Evolutionary conservation across 2,329 filamentous ascomycete genomes (phyloP).

Genomic region (Aplosporella prunicola): DNA sequence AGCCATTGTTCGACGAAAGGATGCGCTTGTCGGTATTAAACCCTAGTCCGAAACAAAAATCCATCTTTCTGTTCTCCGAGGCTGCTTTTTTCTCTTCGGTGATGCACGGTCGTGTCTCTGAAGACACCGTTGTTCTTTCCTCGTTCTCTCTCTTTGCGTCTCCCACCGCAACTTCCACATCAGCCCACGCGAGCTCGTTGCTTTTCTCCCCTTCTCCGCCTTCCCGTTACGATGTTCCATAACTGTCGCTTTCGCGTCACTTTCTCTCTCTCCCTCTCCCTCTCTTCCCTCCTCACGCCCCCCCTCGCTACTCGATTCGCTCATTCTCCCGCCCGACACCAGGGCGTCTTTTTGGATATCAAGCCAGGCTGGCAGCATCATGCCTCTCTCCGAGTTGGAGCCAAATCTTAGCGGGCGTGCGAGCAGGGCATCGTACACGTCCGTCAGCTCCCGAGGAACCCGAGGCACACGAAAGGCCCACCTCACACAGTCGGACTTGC

Average conservation of each 20-base stretch:
- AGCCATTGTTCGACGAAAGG: too few relatives aligned
- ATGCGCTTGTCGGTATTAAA: too few relatives aligned
- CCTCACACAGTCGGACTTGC: slow-evolving; percentile 22
- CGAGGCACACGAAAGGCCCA: slow-evolving; percentile 16
- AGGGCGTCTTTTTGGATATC: slow-evolving; percentile 9
- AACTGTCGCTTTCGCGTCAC: slow-evolving; percentile 3
- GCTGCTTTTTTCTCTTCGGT: too few relatives aligned
- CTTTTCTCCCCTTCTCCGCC: not conserved
- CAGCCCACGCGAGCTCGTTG: not conserved
- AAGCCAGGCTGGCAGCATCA: slow-evolving; percentile 21
- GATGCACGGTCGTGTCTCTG: too few relatives aligned
- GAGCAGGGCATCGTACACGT: slow-evolving; percentile 39
- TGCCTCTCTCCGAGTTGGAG: slow-evolving; percentile 37
- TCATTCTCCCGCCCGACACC: not conserved
- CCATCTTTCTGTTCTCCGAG: too few relatives aligned
- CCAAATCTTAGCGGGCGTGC: slow-evolving; percentile 37
- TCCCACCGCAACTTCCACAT: not conserved
- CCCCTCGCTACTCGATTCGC: not conserved
- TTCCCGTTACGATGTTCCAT: too few relatives aligned
- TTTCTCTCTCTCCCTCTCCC: slow-evolving; percentile 9
- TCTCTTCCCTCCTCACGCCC: slow-evolving; percentile 4
- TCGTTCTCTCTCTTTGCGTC: slow-evolving; percentile 13
- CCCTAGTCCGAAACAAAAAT: too few relatives aligned
- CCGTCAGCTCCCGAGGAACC: slow-evolving; percentile 26
- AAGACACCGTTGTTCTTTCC: too few relatives aligned